phyloP scores from a whole-genome alignment of 2,329 filamentous ascomycete species.

The Geoglossum cookeanum region DNA sequence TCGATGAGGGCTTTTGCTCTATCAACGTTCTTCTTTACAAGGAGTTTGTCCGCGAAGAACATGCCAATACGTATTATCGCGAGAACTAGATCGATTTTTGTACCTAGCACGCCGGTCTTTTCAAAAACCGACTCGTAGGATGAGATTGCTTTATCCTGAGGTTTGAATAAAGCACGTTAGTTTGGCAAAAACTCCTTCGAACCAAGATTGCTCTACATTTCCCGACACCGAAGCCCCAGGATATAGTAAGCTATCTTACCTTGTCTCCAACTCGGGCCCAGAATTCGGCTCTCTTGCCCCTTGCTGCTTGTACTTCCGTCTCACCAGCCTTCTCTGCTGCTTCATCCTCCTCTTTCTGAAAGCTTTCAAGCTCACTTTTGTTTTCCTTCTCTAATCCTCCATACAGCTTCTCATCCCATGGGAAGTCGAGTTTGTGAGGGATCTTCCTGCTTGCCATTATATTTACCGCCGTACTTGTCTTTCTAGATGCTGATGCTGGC shows the following conservation, averaged over 20 bases:
- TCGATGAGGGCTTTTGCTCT: slow-evolving; percentile 81
- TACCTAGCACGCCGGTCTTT: slow-evolving; percentile 90
- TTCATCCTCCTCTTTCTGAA: slow-evolving; percentile 80
- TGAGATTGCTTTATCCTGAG: slow-evolving; percentile 77
- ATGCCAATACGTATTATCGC: slow-evolving; percentile 90
- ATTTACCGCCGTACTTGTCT: slow-evolving; percentile 41
- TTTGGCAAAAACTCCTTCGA: not conserved
- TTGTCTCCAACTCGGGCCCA: slow-evolving; percentile 94
- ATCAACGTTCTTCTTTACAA: slow-evolving; percentile 88
- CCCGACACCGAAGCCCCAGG: not conserved
- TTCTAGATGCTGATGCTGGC: slow-evolving; percentile 13
- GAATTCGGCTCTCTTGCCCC: slow-evolving; percentile 89
- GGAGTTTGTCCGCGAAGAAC: slow-evolving; percentile 84
- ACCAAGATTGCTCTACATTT: not conserved
- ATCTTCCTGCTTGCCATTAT: slow-evolving; percentile 56
- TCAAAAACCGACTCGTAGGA: slow-evolving; percentile 87
- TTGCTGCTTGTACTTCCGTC: slow-evolving; percentile 79
- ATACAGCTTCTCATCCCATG: slow-evolving; percentile 86
- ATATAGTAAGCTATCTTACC: slow-evolving; percentile 28
- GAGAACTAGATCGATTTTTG: slow-evolving; percentile 91
- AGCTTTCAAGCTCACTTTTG: slow-evolving; percentile 53
- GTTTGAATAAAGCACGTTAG: not conserved
- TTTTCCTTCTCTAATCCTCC: slow-evolving; percentile 58
- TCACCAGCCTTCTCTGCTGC: slow-evolving; percentile 91
- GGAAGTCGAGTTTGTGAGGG: slow-evolving; percentile 45